These are phyloP conservation scores for Monilinia laxa DNA, from an alignment of 2,329 filamentous ascomycete species.

Conservation along the genomic window DNA sequence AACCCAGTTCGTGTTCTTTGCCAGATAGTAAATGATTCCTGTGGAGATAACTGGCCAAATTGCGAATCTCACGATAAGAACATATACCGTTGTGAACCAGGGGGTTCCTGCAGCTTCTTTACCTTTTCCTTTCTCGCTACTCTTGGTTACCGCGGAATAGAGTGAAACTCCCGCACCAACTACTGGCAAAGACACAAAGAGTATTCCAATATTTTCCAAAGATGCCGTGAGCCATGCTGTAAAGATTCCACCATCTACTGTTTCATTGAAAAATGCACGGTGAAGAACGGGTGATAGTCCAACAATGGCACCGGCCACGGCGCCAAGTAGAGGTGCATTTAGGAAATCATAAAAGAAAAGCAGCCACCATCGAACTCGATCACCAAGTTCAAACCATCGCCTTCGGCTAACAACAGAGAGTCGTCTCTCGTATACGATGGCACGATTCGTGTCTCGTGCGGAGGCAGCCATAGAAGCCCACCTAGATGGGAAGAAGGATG, in stretches of 20 bases:
- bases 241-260: constrained; percentile 60
- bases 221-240: constrained; percentile 65
- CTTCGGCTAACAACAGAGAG: constrained; percentile 32
- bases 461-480: constrained; percentile 25
- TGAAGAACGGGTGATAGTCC: constrained; percentile 61
- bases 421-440: constrained; percentile 31
- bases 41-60: constrained; percentile 60
- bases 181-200: constrained; percentile 65
- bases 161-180: constrained; percentile 67
- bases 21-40: constrained; percentile 53
- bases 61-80: constrained; percentile 57
- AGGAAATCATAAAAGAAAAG: constrained; percentile 50
- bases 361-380: constrained; percentile 41
- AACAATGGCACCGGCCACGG: constrained; percentile 56
- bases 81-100: constrained; percentile 49
- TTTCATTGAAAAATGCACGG: constrained; percentile 58
- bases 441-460: background rate
- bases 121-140: constrained; percentile 42
- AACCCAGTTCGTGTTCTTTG: constrained; percentile 52
- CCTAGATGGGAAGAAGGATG: constrained; percentile 40
- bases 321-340: constrained; percentile 62
- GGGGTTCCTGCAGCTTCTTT: constrained; percentile 44
- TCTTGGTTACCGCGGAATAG: constrained; percentile 51
- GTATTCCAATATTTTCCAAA: constrained; percentile 59
- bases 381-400: constrained; percentile 38